These are phyloP conservation scores for Saxophila tyrrhenica DNA, from an alignment of 495 filamentous ascomycete genomes.

Conservation along the genomic window DNA sequence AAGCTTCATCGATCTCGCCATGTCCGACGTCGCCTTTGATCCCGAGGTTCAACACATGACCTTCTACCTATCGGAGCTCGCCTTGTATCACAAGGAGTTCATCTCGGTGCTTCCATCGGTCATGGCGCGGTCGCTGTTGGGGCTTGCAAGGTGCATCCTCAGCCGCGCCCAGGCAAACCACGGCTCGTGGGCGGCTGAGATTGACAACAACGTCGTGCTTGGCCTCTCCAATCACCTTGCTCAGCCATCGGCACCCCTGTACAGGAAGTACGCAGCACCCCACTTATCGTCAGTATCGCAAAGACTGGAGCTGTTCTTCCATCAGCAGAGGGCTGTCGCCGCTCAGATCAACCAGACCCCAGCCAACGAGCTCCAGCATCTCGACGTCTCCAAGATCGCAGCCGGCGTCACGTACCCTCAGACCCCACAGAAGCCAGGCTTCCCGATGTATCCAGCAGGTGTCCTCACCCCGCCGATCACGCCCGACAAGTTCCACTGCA, in stretches of 20 bases:
- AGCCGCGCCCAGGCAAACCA: constrained; percentile 62
- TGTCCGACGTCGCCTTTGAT: constrained; percentile 52
- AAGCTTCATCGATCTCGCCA: constrained; percentile 70
- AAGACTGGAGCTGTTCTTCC: constrained; percentile 76
- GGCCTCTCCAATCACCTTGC: constrained; percentile 77
- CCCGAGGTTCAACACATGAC: constrained; percentile 89
- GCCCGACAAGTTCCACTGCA: constrained; percentile 47
- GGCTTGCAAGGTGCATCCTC: constrained; percentile 77
- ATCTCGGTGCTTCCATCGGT: constrained; percentile 81
- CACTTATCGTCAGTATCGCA: constrained; percentile 72
- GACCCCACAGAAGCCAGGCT: constrained; percentile 78
- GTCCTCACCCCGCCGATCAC: constrained; percentile 94
- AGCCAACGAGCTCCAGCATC: neutral
- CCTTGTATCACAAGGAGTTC: constrained; percentile 91
- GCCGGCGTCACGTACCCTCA: constrained; percentile 43
- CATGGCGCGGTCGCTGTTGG: constrained; percentile 77
- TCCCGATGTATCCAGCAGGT: constrained; percentile 56
- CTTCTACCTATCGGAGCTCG: constrained; percentile 85
- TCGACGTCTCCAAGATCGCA: constrained; percentile 37
- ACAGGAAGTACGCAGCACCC: constrained; percentile 75
- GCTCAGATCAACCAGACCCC: constrained; percentile 55
- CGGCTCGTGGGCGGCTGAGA: constrained; percentile 68
- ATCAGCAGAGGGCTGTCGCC: constrained; percentile 64
- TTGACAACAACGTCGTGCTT: constrained; percentile 68
- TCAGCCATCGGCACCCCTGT: constrained; percentile 72